These are phyloP conservation scores for Corinectria fuckeliana DNA, from an alignment of 2,329 filamentous ascomycete genomes.

Conservation along the genomic window DNA sequence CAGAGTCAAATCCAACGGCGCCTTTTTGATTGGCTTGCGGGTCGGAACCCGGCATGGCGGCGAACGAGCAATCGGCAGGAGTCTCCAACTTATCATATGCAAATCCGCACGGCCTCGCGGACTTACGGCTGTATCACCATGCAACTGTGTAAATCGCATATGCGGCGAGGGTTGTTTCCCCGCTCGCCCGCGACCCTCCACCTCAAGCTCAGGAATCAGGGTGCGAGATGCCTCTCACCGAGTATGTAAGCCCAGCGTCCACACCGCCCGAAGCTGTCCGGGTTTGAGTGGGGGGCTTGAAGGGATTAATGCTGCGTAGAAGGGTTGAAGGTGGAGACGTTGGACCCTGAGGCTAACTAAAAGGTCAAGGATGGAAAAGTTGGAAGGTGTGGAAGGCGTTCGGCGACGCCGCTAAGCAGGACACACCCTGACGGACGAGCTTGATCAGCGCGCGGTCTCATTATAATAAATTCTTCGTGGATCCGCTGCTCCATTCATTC, in stretches of 20 bases:
- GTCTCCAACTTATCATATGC: background rate
- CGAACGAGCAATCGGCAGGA: background rate
- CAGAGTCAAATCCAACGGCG: background rate
- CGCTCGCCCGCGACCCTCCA: background rate
- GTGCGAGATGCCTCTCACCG: slow-evolving; percentile 4
- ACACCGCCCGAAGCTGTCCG: slow-evolving; percentile 8
- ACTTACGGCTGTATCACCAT: background rate
- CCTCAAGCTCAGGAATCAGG: background rate
- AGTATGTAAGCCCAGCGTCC: background rate
- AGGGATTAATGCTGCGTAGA: slow-evolving; percentile 4
- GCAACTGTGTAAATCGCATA: background rate
- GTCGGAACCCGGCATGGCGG: background rate
- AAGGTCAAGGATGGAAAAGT: slow-evolving; percentile 1
- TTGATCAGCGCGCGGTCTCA: background rate
- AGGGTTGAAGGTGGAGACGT: slow-evolving; percentile 13
- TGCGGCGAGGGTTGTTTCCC: background rate
- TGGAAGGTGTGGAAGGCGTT: background rate
- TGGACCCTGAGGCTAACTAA: slow-evolving; percentile 13
- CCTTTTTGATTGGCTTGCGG: background rate
- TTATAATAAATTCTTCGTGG: slow-evolving; percentile 1
- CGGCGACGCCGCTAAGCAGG: slow-evolving; percentile 8
- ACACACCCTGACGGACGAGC: slow-evolving; percentile 5
- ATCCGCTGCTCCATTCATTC: background rate
- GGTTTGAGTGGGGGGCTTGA: slow-evolving; percentile 2
- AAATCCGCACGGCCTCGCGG: background rate